Conservation (phyloP, 805 yeast genomes). For the Pichia scutulata region DNA sequence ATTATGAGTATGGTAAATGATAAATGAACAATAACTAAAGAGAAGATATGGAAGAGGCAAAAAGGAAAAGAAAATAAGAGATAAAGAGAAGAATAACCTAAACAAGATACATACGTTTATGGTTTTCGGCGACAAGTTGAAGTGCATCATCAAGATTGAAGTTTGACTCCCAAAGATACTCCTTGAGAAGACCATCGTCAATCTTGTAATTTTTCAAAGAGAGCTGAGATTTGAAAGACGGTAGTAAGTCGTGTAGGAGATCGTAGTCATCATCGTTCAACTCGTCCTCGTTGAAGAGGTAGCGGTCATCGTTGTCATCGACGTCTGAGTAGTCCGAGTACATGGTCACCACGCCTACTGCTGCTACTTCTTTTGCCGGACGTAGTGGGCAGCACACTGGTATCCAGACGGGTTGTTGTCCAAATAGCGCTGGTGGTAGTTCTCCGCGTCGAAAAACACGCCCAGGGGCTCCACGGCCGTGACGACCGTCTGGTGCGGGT, state of each 20-base stretch:
- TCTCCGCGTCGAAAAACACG: slow-evolving; percentile 89
- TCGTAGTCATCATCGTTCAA: slow-evolving; percentile 36
- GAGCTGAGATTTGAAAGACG: slow-evolving; percentile 3
- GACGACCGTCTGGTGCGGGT: slow-evolving; percentile 56
- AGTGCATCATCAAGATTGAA: slow-evolving; percentile 11
- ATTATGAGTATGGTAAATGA: too few species aligned
- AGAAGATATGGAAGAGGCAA: too few species aligned
- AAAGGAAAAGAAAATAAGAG: not conserved
- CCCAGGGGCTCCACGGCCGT: slow-evolving; percentile 63
- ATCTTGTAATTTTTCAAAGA: not conserved
- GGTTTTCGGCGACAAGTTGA: slow-evolving; percentile 1
- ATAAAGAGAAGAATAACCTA: not conserved
- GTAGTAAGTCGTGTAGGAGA: slow-evolving; percentile 11
- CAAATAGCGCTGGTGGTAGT: slow-evolving; percentile 81
- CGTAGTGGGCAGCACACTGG: slow-evolving; percentile 81
- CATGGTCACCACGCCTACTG: not conserved
- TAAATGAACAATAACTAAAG: not conserved
- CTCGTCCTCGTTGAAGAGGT: slow-evolving; percentile 29
- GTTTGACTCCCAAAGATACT: slow-evolving; percentile 11
- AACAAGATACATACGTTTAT: slow-evolving; percentile 9
- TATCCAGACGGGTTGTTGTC: slow-evolving; percentile 78
- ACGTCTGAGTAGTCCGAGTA: not conserved
- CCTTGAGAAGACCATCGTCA: slow-evolving; percentile 8
- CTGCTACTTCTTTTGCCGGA: not conserved
- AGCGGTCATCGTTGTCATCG: slow-evolving; percentile 5